A percentile compares a stretch with the other conserved stretches of the same genome.
Conservation (phyloP, 2,329 filamentous ascomycete genomes). For the Clonostachys rhizophaga region DNA sequence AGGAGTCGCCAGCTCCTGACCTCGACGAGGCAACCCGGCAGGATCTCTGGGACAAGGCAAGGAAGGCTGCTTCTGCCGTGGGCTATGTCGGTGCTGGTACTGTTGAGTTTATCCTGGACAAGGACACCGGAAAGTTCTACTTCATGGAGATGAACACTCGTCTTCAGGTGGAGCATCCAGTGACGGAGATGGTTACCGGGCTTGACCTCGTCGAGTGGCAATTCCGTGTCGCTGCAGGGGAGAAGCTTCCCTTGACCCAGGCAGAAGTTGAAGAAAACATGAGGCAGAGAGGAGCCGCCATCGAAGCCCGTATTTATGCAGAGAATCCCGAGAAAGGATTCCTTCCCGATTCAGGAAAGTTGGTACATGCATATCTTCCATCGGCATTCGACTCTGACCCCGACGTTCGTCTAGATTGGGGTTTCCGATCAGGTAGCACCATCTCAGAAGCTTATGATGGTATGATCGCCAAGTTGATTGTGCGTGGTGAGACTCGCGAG, state of each 20-base stretch:
- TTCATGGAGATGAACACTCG: conserved; percentile 84
- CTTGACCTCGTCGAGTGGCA: conserved; percentile 91
- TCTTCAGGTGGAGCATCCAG: conserved; percentile 94
- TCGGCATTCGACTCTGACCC: conserved; percentile 51
- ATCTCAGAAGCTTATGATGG: conserved; percentile 95
- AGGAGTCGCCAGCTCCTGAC: conserved; percentile 79
- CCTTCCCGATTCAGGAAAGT: conserved; percentile 85
- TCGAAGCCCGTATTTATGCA: conserved; percentile 95
- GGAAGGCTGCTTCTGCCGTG: conserved; percentile 66
- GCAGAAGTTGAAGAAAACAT: conserved; percentile 71
- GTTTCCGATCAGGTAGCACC: conserved; percentile 86
- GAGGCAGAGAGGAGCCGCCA: conserved; percentile 72
- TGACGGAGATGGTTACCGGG: conserved; percentile 68
- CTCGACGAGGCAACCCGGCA: conserved; percentile 52
- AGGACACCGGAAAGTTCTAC: conserved; percentile 75
- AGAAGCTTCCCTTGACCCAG: conserved; percentile 51
- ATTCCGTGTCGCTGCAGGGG: conserved; percentile 65
- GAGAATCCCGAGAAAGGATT: conserved; percentile 92
- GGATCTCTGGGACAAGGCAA: conserved; percentile 62
- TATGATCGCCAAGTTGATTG: conserved; percentile 98
- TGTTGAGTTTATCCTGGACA: conserved; percentile 86
- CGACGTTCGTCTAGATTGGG: conserved; percentile 86
- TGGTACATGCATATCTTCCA: conserved; percentile 79
- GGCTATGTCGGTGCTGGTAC: conserved; percentile 88
- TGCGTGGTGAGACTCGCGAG: conserved; percentile 72